Conservation (phyloP, 2,329 filamentous ascomycete species). For the Paracorniculantispora psalliotae region DNA sequence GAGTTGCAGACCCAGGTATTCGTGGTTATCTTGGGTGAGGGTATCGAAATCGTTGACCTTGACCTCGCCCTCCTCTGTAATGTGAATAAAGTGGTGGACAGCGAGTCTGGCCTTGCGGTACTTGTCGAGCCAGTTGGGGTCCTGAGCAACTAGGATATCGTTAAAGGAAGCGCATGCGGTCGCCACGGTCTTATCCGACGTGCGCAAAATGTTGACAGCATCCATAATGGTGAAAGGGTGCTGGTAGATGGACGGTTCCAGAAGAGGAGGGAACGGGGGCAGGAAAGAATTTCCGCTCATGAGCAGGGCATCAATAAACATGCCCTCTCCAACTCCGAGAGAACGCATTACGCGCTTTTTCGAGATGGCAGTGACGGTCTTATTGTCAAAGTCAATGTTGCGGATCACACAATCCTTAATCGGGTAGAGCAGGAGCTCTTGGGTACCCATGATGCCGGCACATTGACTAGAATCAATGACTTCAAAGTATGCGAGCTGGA, state of each 20-base stretch:
- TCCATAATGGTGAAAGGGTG: constrained; percentile 63
- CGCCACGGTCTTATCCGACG: constrained; percentile 64
- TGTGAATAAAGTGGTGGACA: constrained; percentile 81
- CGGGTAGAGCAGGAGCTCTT: constrained; percentile 81
- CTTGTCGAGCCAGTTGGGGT: constrained; percentile 74
- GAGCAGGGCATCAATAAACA: constrained; percentile 79
- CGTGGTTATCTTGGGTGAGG: constrained; percentile 77
- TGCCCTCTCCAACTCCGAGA: constrained; percentile 60
- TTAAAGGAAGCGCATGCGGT: constrained; percentile 71
- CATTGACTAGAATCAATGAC: constrained; percentile 61
- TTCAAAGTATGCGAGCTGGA: constrained; percentile 72
- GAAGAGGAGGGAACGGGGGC: constrained; percentile 71
- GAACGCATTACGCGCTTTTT: constrained; percentile 67
- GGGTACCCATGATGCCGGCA: constrained; percentile 75
- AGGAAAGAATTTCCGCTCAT: constrained; percentile 80
- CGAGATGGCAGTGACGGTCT: constrained; percentile 56
- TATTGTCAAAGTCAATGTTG: constrained; percentile 62
- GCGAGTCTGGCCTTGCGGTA: constrained; percentile 83
- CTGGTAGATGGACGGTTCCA: constrained; percentile 51
- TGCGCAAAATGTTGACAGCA: constrained; percentile 69
- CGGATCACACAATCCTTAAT: constrained; percentile 70
- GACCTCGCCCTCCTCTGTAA: constrained; percentile 72
- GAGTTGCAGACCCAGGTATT: constrained; percentile 84
- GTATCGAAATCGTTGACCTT: constrained; percentile 67
- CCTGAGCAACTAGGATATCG: constrained; percentile 68